Evolutionary conservation across 257 asterid species (phyloP).

Genomic region (Rauvolfia tetraphylla): DNA sequence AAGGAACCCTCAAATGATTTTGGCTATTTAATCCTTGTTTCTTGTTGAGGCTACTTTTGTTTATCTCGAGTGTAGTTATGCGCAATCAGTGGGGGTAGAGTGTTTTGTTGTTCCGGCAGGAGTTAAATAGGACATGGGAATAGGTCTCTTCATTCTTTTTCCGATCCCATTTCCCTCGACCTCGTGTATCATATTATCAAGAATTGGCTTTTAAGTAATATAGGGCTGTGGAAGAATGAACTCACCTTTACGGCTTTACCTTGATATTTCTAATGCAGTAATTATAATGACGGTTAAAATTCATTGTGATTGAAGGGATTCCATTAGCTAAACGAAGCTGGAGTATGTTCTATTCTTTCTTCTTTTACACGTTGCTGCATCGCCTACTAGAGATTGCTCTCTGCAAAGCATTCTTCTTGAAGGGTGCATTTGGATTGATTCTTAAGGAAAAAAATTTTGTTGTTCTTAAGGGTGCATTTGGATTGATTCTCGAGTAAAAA

Average conservation of each 20-base stretch:
- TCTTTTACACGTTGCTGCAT: not conserved
- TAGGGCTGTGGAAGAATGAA: not conserved
- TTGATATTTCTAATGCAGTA: not conserved
- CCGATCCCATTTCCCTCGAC: not conserved
- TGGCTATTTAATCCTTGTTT: not conserved
- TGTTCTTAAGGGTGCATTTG: too few species aligned
- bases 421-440: too few species aligned
- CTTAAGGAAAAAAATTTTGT: too few species aligned
- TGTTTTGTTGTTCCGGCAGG: too few species aligned
- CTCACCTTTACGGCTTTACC: too few species aligned
- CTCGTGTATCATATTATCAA: not conserved
- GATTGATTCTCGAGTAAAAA: too few species aligned
- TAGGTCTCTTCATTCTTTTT: not conserved
- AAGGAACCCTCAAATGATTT: conserved; percentile 56
- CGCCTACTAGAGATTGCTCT: too few species aligned
- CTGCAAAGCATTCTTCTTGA: too few species aligned
- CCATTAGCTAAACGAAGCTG: not conserved
- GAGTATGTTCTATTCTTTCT: not conserved
- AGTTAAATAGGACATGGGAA: too few species aligned
- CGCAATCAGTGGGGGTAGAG: not conserved
- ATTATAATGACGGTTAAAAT: not conserved
- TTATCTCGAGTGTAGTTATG: not conserved
- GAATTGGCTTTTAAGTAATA: not conserved
- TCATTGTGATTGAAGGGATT: not conserved
- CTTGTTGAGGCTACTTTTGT: not conserved